Evolutionary conservation across 345 rosid species (phyloP), one percentile per base, ranked within the genome.

Genomic region (Leavenworthia alabamica): DNA sequence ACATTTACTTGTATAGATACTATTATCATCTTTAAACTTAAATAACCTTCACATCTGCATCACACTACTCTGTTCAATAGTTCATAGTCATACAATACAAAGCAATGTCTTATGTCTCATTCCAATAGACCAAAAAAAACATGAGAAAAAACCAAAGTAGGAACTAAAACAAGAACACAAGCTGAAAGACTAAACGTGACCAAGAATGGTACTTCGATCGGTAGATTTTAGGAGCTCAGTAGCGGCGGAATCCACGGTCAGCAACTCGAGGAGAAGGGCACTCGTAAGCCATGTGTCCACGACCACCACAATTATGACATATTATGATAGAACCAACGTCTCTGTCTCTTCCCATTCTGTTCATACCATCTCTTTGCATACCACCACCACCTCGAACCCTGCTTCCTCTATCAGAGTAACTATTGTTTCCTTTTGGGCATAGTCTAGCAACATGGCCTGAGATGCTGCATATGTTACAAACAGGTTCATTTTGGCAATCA

Each of bases 231-330:
- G 11, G 31, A 43, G 12, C 36, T 77, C 77, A 89, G 77, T 78
- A 86, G 73, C 96, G 81, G 59, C 89, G 79, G n/a, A 86, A 83
- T 65, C 80, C 82, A 24, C 86, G 90, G 60, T 89, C 97, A 79
- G 82, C 50, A 39, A 83, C 53, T 80, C 99, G 85, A 51, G 83
- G 88, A 3, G 96, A 89, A 5, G 96, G 99, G 39, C 99, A 89
- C 70, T 89, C 96, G 7, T 76, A 71, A 2, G 97, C 97, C 24
- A 80, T 67, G 62, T 93, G 99, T 72, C 99, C 99, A 24, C 97
- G 76, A 20, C 97, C 97, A 9, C 99, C 99, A 40, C 97, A 92
- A 62, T 86, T 89, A 82, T 82, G 88, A 71, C 97, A 93, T 60
- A 78, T 81, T 86, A 89, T 85, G 56, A 85, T 60, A 2, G 94